Evolutionary conservation across 2,329 filamentous ascomycete species (phyloP).

Genomic region (Colletotrichum aenigma): DNA sequence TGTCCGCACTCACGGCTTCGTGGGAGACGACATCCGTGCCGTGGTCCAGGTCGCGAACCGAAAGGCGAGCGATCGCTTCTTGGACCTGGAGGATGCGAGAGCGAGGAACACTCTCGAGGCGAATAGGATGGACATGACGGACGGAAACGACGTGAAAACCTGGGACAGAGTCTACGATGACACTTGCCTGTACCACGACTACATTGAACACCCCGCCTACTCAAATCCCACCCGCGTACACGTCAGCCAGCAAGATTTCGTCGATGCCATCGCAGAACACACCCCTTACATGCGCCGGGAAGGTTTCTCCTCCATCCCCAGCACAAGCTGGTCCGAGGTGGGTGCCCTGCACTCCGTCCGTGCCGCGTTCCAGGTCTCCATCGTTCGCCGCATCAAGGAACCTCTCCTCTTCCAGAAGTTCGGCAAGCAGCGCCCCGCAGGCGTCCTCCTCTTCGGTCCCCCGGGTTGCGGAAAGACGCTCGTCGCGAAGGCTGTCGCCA

Average conservation of each 20-base stretch:
- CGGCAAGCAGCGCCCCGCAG: slow-evolving; percentile 81
- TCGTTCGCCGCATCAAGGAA: slow-evolving; percentile 86
- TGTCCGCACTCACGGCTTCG: slow-evolving; percentile 88
- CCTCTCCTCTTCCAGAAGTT: slow-evolving; percentile 78
- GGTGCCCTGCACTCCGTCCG: slow-evolving; percentile 83
- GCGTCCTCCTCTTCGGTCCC: slow-evolving; percentile 94
- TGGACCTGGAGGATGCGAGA: slow-evolving; percentile 31
- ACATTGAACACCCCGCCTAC: slow-evolving; percentile 22
- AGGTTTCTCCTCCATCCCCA: slow-evolving; percentile 92
- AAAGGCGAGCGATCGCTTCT: slow-evolving; percentile 36
- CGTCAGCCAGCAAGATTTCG: slow-evolving; percentile 67
- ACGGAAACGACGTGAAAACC: neutral
- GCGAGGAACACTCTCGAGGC: neutral
- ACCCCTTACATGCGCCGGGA: slow-evolving; percentile 76
- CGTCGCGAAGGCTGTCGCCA: slow-evolving; percentile 93
- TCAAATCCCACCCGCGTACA: slow-evolving; percentile 25
- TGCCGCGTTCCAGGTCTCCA: slow-evolving; percentile 80
- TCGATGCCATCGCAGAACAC: slow-evolving; percentile 70
- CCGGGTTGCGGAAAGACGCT: slow-evolving; percentile 97
- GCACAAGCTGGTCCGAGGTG: slow-evolving; percentile 92
- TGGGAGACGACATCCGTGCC: slow-evolving; percentile 84
- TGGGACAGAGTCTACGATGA: neutral
- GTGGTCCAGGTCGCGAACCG: slow-evolving; percentile 54
- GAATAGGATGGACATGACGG: neutral
- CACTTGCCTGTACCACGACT: slow-evolving; percentile 9